phyloP scores from a whole-genome alignment of 2,329 filamentous ascomycete species.

The Ascochyta rabiei region DNA sequence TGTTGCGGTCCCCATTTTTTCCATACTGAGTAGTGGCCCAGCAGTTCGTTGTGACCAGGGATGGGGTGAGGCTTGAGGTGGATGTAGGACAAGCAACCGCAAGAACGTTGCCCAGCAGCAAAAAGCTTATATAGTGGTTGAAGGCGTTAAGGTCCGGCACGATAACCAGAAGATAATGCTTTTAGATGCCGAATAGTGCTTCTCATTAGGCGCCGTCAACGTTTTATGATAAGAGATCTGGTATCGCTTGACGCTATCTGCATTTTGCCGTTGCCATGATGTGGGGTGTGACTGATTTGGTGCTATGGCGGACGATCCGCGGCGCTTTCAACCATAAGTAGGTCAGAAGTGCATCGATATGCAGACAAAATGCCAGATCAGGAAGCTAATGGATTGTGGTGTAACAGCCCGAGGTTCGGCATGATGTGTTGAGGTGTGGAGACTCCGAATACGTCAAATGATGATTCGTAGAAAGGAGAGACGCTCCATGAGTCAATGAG shows the following conservation, averaged over 20 bases:
- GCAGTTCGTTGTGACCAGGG: background rate
- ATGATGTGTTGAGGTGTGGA: background rate
- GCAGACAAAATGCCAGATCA: constrained; percentile 21
- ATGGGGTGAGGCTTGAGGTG: background rate
- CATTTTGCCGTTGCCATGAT: constrained; percentile 2
- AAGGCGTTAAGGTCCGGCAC: background rate
- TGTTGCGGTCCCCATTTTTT: constrained; percentile 16
- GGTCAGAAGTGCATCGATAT: constrained; percentile 20
- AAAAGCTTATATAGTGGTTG: constrained; percentile 8
- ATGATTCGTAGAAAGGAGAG: background rate
- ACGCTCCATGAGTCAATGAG: background rate
- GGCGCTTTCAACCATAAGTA: constrained; percentile 22
- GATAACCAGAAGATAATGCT: constrained; percentile 13
- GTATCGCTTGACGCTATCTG: constrained; percentile 11
- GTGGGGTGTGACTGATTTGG: constrained; percentile 19
- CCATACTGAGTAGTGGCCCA: background rate
- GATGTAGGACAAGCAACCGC: constrained; percentile 6
- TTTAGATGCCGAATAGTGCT: constrained; percentile 3
- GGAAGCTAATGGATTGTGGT: constrained; percentile 24
- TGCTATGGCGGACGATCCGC: constrained; percentile 15
- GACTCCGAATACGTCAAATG: background rate
- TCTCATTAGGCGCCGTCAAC: constrained; percentile 18
- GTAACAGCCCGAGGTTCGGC: constrained; percentile 9
- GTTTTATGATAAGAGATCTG: constrained; percentile 27
- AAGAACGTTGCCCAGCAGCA: background rate